Percentiles rank a stretch among this genome's conserved stretches.
phyloP scores from a whole-genome alignment of 2,329 filamentous ascomycete species.

The Ceratocystis alfenasii region DNA sequence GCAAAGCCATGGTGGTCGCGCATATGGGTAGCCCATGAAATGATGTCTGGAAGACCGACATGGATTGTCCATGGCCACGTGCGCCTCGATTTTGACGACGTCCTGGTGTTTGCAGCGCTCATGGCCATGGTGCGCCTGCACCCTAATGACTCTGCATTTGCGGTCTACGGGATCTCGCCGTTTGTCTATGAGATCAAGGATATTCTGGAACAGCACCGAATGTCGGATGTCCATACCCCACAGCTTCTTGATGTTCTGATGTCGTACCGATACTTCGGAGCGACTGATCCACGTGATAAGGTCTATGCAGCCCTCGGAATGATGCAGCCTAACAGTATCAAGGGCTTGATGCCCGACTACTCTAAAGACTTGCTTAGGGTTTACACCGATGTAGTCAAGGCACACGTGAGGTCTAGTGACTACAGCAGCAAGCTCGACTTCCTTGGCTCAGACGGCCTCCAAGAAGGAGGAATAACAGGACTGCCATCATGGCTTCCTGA shows the following conservation, averaged over 20 bases:
- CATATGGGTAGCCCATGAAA: slow-evolving; percentile 22
- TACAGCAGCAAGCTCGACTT: slow-evolving; percentile 23
- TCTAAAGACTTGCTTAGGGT: slow-evolving; percentile 25
- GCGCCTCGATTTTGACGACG: slow-evolving; percentile 18
- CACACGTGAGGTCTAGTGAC: slow-evolving; percentile 21
- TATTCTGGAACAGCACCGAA: slow-evolving; percentile 18
- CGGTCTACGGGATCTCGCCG: slow-evolving; percentile 19
- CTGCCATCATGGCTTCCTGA: slow-evolving; percentile 24
- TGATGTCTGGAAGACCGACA: slow-evolving; percentile 19
- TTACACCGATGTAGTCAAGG: slow-evolving; percentile 24
- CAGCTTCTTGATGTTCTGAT: slow-evolving; percentile 22
- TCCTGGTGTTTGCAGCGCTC: slow-evolving; percentile 22
- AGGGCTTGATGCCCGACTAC: slow-evolving; percentile 25
- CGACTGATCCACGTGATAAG: slow-evolving; percentile 26
- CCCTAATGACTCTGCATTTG: slow-evolving; percentile 22
- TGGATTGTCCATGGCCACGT: slow-evolving; percentile 22
- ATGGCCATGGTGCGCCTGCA: slow-evolving; percentile 22
- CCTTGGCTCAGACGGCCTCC: slow-evolving; percentile 23
- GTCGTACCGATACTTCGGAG: slow-evolving; percentile 22
- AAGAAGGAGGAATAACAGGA: slow-evolving; percentile 24
- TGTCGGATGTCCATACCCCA: slow-evolving; percentile 10
- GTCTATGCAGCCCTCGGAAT: slow-evolving; percentile 26
- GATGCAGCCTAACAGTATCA: slow-evolving; percentile 24
- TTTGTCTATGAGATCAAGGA: slow-evolving; percentile 22
- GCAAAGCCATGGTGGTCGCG: slow-evolving; percentile 23